These are phyloP conservation scores for Bruguiera sexangula DNA, from an alignment of 345 rosid species.

Conservation along the genomic window DNA sequence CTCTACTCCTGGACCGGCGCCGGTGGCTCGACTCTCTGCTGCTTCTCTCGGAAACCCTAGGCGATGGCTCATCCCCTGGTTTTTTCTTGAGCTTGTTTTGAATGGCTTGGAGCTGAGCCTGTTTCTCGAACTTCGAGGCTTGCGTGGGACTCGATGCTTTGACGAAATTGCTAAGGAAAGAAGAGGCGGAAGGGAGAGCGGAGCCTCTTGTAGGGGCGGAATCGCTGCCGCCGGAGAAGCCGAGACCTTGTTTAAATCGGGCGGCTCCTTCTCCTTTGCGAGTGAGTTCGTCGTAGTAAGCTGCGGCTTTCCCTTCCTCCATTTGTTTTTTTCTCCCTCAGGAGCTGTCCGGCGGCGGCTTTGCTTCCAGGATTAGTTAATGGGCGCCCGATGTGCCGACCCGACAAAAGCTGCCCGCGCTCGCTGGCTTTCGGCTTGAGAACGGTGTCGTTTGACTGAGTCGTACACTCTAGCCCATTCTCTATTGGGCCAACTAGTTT, in stretches of 20 bases:
- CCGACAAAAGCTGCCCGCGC: neutral
- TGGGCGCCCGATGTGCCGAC: neutral
- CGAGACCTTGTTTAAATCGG: conserved; percentile 92
- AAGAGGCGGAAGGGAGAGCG: conserved; percentile 47
- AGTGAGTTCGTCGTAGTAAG: conserved; percentile 55
- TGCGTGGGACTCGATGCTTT: conserved; percentile 60
- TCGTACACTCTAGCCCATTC: no score
- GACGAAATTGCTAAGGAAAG: conserved; percentile 71
- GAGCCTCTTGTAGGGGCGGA: conserved; percentile 47
- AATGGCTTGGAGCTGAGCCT: conserved; percentile 61
- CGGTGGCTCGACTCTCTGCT: conserved; percentile 3
- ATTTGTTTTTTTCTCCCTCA: neutral
- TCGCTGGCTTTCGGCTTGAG: no score
- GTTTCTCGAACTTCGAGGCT: conserved; percentile 43
- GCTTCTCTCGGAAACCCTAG: conserved; percentile 19
- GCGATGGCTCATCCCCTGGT: conserved; percentile 2
- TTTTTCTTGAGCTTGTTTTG: conserved; percentile 69
- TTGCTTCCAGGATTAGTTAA: neutral
- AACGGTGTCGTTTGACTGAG: no score
- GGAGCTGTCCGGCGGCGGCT: neutral
- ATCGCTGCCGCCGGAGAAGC: conserved; percentile 50
- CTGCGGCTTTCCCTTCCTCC: conserved; percentile 25
- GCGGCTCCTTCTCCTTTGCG: conserved; percentile 96
- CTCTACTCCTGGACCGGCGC: conserved; percentile 23
- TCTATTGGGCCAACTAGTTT: no score